phyloP scores from a whole-genome alignment of 768 basidiomycete species.

The Kwoniella bestiolae region DNA sequence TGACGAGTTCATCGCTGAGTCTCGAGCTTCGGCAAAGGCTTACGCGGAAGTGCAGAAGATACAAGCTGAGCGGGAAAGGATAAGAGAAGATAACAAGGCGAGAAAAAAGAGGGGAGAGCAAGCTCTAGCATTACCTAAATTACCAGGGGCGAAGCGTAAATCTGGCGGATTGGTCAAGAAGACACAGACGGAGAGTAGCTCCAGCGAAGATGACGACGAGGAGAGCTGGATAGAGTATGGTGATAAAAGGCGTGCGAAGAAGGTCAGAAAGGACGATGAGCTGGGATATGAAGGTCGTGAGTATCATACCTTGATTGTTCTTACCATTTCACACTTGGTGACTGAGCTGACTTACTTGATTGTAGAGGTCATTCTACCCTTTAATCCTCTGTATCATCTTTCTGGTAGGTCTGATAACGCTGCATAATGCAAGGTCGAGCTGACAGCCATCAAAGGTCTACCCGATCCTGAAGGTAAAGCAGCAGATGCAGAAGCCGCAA shows the following conservation, averaged over 20 bases:
- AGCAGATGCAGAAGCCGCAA: neutral
- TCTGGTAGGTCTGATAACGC: conserved; percentile 23
- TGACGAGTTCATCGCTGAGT: conserved; percentile 36
- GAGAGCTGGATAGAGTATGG: conserved; percentile 17
- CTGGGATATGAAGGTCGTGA: conserved; percentile 42
- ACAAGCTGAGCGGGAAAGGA: conserved; percentile 11
- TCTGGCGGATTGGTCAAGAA: neutral
- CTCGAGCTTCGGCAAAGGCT: conserved; percentile 21
- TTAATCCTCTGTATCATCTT: conserved; percentile 37
- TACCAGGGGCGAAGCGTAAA: conserved; percentile 8
- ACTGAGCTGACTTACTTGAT: neutral
- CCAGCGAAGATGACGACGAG: neutral
- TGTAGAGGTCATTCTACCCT: conserved; percentile 36
- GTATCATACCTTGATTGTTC: no score
- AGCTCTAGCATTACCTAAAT: conserved; percentile 20
- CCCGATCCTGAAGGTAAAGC: conserved; percentile 18
- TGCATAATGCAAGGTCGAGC: neutral
- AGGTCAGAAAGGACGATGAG: conserved; percentile 10
- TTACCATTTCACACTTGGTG: no score
- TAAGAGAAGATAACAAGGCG: conserved; percentile 31
- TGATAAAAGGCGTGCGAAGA: conserved; percentile 4
- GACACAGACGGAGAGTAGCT: neutral
- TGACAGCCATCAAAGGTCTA: conserved; percentile 1
- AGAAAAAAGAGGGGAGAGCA: conserved; percentile 25
- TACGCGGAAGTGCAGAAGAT: conserved; percentile 25